Evolutionary conservation across 371 early-diverging fungal species (phyloP), one percentile per base, ranked within the genome.

Genomic region (Apophysomyces trapeziformis): DNA sequence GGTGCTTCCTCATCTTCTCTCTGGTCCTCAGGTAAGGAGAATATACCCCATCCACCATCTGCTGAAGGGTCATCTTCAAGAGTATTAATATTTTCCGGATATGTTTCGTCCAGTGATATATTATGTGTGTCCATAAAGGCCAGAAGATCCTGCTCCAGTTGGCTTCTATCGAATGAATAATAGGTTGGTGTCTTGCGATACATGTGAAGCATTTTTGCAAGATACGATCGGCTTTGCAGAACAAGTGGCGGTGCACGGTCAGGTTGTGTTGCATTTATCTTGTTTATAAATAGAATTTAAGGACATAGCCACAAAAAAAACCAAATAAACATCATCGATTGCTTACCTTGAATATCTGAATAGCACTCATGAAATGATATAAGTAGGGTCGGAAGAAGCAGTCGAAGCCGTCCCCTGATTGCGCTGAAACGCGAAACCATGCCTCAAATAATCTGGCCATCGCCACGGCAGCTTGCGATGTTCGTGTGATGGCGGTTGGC

Each of bases 381-480:
- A 78, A 43, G 58, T 75, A 78, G n/a, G 78, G 75, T 59, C 78
- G 60, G 71, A 78, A 78, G 60, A 78, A 73, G 46, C 78, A 78
- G 61, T 78, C 78, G 45, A 73, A 76, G 4, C 67, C 66, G 8
- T 72, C 68, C 1, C n/a, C 61, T n/a, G 73, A 66, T 21, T 70
- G 60, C n/a, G 35, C 14, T 4, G 73, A 73, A 3, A 50, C 38
- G 13, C 59, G 65, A 57, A 73, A 73, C 76, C 76, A 76, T 4
- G 43, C 57, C 12, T 70, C 63, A 60, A 73, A 76, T 14, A 76
- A 36, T 6, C 64, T 61, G n/a, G 68, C n/a, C 6, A 67, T 71
- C 7, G 76, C 76, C 7, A 73, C 63, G 0, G 76, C 73, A 0
- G 76, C 73, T 32, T 76, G 76, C 1, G 76, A 73, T 36, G 71